Conservation (phyloP, 208 protist species). For the Balamuthia mandrillaris region DNA sequence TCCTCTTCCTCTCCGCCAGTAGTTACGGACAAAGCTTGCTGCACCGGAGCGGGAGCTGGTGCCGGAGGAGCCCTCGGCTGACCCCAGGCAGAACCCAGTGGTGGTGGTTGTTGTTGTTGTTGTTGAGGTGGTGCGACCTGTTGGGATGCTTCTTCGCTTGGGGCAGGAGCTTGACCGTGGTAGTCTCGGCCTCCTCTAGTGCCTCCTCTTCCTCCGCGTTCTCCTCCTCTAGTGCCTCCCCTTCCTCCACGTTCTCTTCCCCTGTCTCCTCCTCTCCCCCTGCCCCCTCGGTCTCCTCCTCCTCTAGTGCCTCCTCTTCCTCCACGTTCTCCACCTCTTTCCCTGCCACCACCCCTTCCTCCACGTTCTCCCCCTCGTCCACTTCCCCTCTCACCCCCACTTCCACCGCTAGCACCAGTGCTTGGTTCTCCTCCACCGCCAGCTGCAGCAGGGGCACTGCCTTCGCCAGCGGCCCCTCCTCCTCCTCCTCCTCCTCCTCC, state of each 20-base stretch:
- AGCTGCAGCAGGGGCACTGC: neutral
- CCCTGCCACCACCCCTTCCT: neutral
- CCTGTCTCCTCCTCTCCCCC: neutral
- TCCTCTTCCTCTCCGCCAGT: neutral
- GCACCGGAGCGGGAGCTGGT: neutral
- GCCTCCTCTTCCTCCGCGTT: neutral
- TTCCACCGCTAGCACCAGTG: neutral
- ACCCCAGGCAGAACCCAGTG: neutral
- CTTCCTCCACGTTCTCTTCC: neutral
- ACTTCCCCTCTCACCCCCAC: neutral
- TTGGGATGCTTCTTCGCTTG: too few relatives aligned
- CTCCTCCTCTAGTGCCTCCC: neutral
- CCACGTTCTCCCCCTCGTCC: too few relatives aligned
- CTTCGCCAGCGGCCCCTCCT: neutral
- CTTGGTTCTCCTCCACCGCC: neutral
- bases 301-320: neutral
- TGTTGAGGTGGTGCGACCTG: neutral
- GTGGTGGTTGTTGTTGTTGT: neutral
- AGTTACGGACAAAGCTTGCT: neutral
- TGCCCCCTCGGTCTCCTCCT: neutral
- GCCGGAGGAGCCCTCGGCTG: neutral
- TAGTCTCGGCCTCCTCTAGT: neutral
- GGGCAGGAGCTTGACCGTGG: too few relatives aligned
- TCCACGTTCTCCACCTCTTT: neutral
- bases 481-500: neutral